phyloP scores from a whole-genome alignment of 1,284 basidiomycete genomes.

The Naganishia albida region DNA sequence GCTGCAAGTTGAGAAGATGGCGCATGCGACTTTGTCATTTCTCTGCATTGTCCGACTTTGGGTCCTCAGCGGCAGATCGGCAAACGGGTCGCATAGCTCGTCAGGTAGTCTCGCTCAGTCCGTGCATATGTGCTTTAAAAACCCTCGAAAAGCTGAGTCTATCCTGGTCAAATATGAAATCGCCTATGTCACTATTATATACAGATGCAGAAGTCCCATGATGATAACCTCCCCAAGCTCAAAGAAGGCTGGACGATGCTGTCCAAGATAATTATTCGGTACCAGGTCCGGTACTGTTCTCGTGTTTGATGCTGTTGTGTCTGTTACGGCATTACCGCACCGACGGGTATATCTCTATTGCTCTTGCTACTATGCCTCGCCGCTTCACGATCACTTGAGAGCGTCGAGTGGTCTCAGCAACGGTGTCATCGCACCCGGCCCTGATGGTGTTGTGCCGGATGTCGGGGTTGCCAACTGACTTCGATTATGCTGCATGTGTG shows the following conservation, averaged over 20 bases:
- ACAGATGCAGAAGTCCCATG: not conserved
- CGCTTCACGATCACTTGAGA: slow-evolving; percentile 4
- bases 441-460: slow-evolving; percentile 17
- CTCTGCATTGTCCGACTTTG: too few relatives aligned
- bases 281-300: not conserved
- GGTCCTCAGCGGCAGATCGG: too few relatives aligned
- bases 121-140: too few relatives aligned
- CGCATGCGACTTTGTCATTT: too few relatives aligned
- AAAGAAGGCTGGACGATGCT: not conserved
- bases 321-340: not conserved
- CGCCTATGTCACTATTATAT: not conserved
- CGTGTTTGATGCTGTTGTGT: not conserved
- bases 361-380: not conserved
- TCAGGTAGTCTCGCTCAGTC: too few relatives aligned
- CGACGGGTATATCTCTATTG: slow-evolving; percentile 8
- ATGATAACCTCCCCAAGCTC: not conserved
- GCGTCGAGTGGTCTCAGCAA: slow-evolving; percentile 2
- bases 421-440: slow-evolving; percentile 22
- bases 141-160: too few relatives aligned
- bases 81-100: too few relatives aligned
- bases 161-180: too few relatives aligned
- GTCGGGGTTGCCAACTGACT: slow-evolving; percentile 25
- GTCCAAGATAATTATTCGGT: not conserved
- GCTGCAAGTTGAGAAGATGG: too few relatives aligned
- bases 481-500: slow-evolving; percentile 66